phyloP scores from a whole-genome alignment of 345 rosid species.

The Rubroshorea leprosula region DNA sequence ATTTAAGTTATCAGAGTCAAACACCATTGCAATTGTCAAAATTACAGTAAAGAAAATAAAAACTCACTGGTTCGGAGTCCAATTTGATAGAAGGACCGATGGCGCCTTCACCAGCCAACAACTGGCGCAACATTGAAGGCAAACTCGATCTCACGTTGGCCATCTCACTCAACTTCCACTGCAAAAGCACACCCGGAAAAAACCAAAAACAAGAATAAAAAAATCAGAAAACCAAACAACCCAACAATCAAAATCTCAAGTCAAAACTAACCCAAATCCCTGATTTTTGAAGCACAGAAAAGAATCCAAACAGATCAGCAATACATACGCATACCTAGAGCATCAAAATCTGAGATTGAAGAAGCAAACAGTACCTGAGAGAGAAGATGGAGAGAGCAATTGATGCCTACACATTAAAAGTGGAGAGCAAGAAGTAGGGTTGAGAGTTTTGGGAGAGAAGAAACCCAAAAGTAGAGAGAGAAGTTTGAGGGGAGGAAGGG shows the following conservation, averaged over 20 bases:
- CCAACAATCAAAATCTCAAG: slow-evolving; percentile 8
- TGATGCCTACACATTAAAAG: slow-evolving; percentile 37
- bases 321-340: neutral
- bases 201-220: slow-evolving; percentile 11
- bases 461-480: slow-evolving; percentile 33
- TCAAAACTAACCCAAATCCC: slow-evolving; percentile 1
- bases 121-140: slow-evolving; percentile 88
- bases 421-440: slow-evolving; percentile 18
- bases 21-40: neutral
- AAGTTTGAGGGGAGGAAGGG: slow-evolving; percentile 8
- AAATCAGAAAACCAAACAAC: neutral
- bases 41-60: neutral
- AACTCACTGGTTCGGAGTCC: slow-evolving; percentile 85
- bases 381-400: slow-evolving; percentile 18
- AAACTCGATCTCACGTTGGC: slow-evolving; percentile 75
- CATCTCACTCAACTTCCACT: slow-evolving; percentile 49
- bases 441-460: slow-evolving; percentile 12
- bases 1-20: neutral
- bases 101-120: slow-evolving; percentile 78
- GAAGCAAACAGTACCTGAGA: slow-evolving; percentile 25
- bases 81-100: slow-evolving; percentile 68
- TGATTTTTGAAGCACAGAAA: neutral
- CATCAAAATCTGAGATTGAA: neutral
- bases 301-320: slow-evolving; percentile 25
- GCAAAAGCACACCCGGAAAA: slow-evolving; percentile 1